phyloP scores from a whole-genome alignment of 495 filamentous ascomycete genomes.

The Daldinia decipiens region DNA sequence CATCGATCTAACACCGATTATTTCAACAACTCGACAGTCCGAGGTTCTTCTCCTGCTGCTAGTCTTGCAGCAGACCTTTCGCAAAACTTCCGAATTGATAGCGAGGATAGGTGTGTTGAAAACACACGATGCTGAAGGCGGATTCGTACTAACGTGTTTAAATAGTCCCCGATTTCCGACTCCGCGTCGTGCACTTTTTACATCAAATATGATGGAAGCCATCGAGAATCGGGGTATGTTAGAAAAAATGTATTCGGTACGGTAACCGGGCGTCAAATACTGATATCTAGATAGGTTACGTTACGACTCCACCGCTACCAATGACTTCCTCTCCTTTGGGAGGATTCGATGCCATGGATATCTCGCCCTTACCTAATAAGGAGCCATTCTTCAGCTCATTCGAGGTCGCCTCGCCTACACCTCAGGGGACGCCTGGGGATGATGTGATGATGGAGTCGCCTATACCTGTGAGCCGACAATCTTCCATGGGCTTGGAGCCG shows the following conservation, averaged over 20 bases:
- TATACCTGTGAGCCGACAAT: constrained; percentile 55
- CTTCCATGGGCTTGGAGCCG: constrained; percentile 60
- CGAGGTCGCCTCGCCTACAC: constrained; percentile 74
- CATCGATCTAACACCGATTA: constrained; percentile 68
- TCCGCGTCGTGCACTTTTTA: constrained; percentile 92
- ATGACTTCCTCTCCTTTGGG: constrained; percentile 79
- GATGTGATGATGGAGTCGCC: constrained; percentile 63
- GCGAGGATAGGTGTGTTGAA: constrained; percentile 78
- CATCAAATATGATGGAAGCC: constrained; percentile 65
- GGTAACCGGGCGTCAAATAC: constrained; percentile 8
- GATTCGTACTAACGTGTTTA: constrained; percentile 42
- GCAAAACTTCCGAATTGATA: constrained; percentile 90
- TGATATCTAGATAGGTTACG: constrained; percentile 63
- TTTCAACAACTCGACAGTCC: constrained; percentile 76
- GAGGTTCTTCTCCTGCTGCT: constrained; percentile 88
- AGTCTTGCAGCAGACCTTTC: constrained; percentile 93
- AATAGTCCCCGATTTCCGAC: constrained; percentile 89
- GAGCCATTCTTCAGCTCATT: constrained; percentile 70
- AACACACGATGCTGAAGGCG: constrained; percentile 22
- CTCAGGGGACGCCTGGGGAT: constrained; percentile 57
- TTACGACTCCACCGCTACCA: constrained; percentile 85
- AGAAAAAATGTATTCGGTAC: background rate
- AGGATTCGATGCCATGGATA: constrained; percentile 88
- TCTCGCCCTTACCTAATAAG: constrained; percentile 95
- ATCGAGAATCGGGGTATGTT: constrained; percentile 79